phyloP scores from a whole-genome alignment of 345 rosid species.

The Mangifera indica region DNA sequence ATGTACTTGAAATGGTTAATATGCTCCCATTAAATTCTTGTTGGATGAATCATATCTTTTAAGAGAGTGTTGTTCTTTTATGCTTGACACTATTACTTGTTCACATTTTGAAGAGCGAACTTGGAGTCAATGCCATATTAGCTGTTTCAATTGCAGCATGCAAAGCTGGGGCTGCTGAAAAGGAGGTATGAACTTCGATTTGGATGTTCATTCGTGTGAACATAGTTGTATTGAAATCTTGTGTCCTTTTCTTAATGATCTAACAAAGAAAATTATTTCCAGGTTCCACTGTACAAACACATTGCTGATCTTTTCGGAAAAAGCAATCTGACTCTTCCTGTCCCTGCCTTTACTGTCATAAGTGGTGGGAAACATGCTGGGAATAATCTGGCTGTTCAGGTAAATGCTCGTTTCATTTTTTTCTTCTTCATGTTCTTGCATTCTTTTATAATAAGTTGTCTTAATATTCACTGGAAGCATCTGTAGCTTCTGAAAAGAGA shows the following conservation, averaged over 20 bases:
- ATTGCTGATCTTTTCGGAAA: conserved; percentile 81
- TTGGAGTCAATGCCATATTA: conserved; percentile 88
- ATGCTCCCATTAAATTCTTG: neutral
- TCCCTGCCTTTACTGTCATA: conserved; percentile 91
- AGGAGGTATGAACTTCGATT: conserved; percentile 50
- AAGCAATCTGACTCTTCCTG: conserved; percentile 68
- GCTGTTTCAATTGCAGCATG: conserved; percentile 99
- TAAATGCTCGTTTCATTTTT: conserved; percentile 20
- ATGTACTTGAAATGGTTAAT: neutral
- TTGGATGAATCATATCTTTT: neutral
- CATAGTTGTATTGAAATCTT: neutral
- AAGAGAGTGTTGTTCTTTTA: neutral
- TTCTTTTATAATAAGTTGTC: neutral
- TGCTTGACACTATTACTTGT: neutral
- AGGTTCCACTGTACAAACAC: conserved; percentile 94
- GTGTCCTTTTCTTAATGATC: conserved; percentile 18
- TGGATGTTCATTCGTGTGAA: conserved; percentile 1
- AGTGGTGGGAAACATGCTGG: conserved; percentile 94
- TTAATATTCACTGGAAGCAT: neutral
- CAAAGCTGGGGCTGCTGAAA: conserved; percentile 99
- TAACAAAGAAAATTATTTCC: conserved; percentile 24
- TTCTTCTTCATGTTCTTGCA: neutral
- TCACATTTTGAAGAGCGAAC: conserved; percentile 59
- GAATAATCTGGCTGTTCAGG: conserved; percentile 79
- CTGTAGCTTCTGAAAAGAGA: neutral